These are phyloP conservation scores for Senna siamea DNA, from an alignment of 306 rosid species.

Conservation along the genomic window DNA sequence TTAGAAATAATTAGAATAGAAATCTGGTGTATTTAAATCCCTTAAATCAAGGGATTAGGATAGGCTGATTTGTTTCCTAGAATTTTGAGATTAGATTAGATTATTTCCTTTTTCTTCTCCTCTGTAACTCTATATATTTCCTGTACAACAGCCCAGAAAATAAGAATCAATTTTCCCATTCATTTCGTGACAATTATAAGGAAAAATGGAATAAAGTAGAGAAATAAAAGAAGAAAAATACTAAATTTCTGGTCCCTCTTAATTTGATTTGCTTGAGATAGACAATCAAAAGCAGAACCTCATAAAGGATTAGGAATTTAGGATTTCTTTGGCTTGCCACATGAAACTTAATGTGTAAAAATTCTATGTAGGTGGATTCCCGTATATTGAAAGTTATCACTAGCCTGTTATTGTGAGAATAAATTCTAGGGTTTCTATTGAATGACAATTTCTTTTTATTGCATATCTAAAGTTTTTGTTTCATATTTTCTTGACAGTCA, in stretches of 20 bases:
- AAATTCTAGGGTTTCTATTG: constrained; percentile 5
- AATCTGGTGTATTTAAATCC: too few species aligned
- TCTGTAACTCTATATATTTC: too few species aligned
- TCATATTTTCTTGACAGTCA: neutral
- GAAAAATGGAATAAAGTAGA: neutral
- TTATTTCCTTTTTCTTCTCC: too few species aligned
- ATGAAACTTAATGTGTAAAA: neutral
- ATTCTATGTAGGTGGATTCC: neutral
- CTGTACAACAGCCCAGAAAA: too few species aligned
- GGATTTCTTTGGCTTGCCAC: neutral
- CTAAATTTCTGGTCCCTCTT: neutral
- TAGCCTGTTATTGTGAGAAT: constrained; percentile 6
- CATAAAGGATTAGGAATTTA: neutral
- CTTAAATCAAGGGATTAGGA: too few species aligned
- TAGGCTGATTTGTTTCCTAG: too few species aligned
- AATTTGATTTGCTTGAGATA: neutral
- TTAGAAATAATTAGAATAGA: too few species aligned
- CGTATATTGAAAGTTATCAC: neutral
- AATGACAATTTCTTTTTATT: neutral
- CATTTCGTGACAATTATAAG: too few species aligned
- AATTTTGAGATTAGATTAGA: too few species aligned
- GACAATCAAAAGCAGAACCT: neutral
- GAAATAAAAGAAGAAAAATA: neutral
- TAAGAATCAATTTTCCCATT: too few species aligned
- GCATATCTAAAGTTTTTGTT: neutral